phyloP scores from a whole-genome alignment of 139 green algal species.

The Haematococcus lacustris region DNA sequence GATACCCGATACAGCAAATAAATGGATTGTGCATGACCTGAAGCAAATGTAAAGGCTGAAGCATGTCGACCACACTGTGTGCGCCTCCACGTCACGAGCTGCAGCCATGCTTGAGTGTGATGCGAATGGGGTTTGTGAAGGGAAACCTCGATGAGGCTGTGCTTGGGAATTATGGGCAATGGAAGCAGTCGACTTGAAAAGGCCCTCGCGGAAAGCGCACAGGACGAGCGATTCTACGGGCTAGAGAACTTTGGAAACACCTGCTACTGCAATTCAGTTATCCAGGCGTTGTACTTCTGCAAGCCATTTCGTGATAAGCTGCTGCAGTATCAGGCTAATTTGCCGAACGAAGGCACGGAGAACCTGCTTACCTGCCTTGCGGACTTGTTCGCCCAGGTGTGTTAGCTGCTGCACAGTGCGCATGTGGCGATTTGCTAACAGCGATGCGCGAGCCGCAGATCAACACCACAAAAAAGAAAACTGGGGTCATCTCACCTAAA shows the following conservation, averaged over 20 bases:
- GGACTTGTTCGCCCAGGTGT: slow-evolving; percentile 81
- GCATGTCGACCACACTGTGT: too few relatives aligned
- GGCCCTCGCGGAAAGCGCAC: slow-evolving; percentile 58
- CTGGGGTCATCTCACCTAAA: slow-evolving; percentile 78
- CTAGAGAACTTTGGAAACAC: slow-evolving; percentile 99
- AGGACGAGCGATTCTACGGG: slow-evolving; percentile 87
- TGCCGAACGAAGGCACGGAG: slow-evolving; percentile 56
- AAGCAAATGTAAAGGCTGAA: too few relatives aligned
- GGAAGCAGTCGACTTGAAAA: slow-evolving; percentile 64
- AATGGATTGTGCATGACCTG: too few relatives aligned
- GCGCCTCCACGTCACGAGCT: too few relatives aligned
- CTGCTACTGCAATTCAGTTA: slow-evolving; percentile 95
- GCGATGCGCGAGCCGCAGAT: slow-evolving; percentile 55
- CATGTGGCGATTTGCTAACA: neutral
- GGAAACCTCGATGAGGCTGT: too few relatives aligned
- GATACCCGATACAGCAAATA: too few relatives aligned
- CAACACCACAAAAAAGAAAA: slow-evolving; percentile 73
- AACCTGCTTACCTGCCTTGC: slow-evolving; percentile 85
- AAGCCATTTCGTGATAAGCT: slow-evolving; percentile 73
- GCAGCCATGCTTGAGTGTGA: too few relatives aligned
- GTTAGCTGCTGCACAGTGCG: neutral
- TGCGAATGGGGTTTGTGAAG: too few relatives aligned
- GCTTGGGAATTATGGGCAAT: too few relatives aligned
- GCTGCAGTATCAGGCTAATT: slow-evolving; percentile 57
- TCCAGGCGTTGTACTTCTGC: slow-evolving; percentile 93